Conservation (phyloP, 495 filamentous ascomycete species). For the Beverwykella pulmonaria region DNA sequence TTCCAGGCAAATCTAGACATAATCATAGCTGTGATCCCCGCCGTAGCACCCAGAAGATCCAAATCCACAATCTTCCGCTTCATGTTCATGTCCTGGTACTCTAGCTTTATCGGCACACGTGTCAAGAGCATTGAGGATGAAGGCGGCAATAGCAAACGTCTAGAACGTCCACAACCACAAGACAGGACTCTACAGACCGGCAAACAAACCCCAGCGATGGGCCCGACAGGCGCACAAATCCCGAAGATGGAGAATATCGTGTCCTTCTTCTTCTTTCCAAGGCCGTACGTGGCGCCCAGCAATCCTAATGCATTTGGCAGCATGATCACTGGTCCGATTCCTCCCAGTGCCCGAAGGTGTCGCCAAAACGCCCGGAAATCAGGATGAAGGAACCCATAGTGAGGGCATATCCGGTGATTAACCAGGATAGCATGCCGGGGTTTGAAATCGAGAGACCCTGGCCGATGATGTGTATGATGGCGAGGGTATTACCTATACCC, state of each 20-base stretch:
- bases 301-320: slow-evolving; percentile 57
- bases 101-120: slow-evolving; percentile 2
- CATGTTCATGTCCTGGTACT: background rate
- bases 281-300: slow-evolving; percentile 48
- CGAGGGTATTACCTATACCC: slow-evolving; percentile 8
- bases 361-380: slow-evolving; percentile 32
- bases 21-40: slow-evolving; percentile 45
- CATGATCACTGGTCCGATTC: slow-evolving; percentile 56
- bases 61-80: slow-evolving; percentile 10
- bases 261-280: slow-evolving; percentile 21
- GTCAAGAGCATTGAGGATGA: slow-evolving; percentile 8
- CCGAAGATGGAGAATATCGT: slow-evolving; percentile 38
- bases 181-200: background rate
- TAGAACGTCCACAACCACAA: slow-evolving; percentile 40
- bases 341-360: slow-evolving; percentile 48
- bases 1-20: slow-evolving; percentile 57
- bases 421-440: slow-evolving; percentile 28
- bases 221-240: slow-evolving; percentile 31
- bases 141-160: slow-evolving; percentile 12
- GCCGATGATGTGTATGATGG: slow-evolving; percentile 22
- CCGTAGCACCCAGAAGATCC: slow-evolving; percentile 24
- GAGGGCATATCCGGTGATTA: slow-evolving; percentile 32
- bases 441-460: background rate
- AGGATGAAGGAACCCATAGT: slow-evolving; percentile 40
- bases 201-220: slow-evolving; percentile 19